A percentile compares a stretch with the other conserved stretches of the same genome.
Conservation (phyloP, 1,284 basidiomycete genomes). For the Austroboletus novae-zelandiae region DNA sequence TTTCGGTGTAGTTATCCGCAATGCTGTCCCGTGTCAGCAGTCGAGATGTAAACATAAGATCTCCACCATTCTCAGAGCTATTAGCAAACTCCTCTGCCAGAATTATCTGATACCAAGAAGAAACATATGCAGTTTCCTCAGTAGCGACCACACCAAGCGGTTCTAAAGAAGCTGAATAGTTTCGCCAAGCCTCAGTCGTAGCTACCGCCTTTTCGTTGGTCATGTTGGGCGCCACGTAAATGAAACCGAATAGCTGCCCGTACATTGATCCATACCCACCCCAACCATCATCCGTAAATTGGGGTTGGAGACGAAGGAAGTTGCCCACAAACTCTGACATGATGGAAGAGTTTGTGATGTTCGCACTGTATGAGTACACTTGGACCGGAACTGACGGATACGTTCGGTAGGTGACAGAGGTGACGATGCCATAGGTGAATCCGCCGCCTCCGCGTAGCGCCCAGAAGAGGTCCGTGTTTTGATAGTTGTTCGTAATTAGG, state of each 20-base stretch:
- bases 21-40: constrained; percentile 36
- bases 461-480: constrained; percentile 38
- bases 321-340: constrained; percentile 21
- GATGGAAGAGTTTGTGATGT: constrained; percentile 20
- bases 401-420: constrained; percentile 23
- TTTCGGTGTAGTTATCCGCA: constrained; percentile 25
- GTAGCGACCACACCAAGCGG: constrained; percentile 3
- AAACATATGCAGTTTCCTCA: constrained; percentile 9
- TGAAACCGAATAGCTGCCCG: constrained; percentile 12
- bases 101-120: constrained; percentile 34
- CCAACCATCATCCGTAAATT: constrained; percentile 33
- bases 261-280: constrained; percentile 11
- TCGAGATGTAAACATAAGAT: constrained; percentile 34
- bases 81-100: neutral
- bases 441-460: constrained; percentile 50
- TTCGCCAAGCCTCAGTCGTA: constrained; percentile 33
- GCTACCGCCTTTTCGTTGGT: constrained; percentile 32
- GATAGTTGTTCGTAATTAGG: constrained; percentile 13
- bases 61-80: constrained; percentile 13
- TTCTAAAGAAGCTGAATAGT: constrained; percentile 17
- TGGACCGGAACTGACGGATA: constrained; percentile 33
- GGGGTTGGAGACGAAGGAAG: constrained; percentile 27
- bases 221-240: constrained; percentile 34
- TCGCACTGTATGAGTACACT: constrained; percentile 24
- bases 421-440: constrained; percentile 29